A percentile compares a stretch with the other conserved stretches of the same genome.
These are phyloP conservation scores for Fonsecaea pedrosoi DNA, from an alignment of 2,329 filamentous ascomycete species.

Conservation along the genomic window DNA sequence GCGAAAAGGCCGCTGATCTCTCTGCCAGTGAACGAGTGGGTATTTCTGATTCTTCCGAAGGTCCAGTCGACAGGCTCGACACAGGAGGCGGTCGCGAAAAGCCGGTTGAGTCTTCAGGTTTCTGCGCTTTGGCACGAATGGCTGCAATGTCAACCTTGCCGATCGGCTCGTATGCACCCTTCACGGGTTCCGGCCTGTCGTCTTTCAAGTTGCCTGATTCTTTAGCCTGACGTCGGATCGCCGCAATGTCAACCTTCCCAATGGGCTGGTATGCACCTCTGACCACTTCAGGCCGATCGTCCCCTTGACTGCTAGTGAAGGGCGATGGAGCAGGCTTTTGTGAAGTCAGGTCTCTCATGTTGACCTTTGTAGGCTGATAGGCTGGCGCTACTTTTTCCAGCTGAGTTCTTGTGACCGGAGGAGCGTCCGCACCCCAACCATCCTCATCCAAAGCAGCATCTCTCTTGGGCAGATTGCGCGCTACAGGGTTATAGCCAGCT, in stretches of 20 bases:
- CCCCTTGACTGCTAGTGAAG: conserved; percentile 58
- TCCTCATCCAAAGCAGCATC: conserved; percentile 71
- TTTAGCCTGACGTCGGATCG: conserved; percentile 77
- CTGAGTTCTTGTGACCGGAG: conserved; percentile 83
- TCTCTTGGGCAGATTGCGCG: conserved; percentile 53
- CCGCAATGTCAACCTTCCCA: conserved; percentile 96
- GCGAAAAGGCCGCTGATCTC: conserved; percentile 74
- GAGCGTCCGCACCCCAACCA: conserved; percentile 94
- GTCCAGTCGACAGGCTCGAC: conserved; percentile 54
- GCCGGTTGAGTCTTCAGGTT: conserved; percentile 52
- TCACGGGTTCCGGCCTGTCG: conserved; percentile 82
- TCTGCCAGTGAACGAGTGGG: conserved; percentile 73
- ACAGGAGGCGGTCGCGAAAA: conserved; percentile 43
- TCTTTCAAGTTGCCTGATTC: conserved; percentile 65
- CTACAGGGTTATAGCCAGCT: conserved; percentile 70
- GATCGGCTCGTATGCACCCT: conserved; percentile 91
- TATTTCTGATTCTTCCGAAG: conserved; percentile 56
- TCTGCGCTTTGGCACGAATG: conserved; percentile 83
- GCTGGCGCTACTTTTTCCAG: conserved; percentile 91
- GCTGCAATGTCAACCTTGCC: conserved; percentile 97
- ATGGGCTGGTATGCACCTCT: conserved; percentile 89
- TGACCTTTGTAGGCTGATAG: conserved; percentile 94
- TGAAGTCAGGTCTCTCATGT: conserved; percentile 82
- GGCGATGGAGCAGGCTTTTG: conserved; percentile 71
- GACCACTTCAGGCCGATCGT: conserved; percentile 69